Evolutionary conservation across 306 rosid genomes (phyloP).

Genomic region (Malus sylvestris): DNA sequence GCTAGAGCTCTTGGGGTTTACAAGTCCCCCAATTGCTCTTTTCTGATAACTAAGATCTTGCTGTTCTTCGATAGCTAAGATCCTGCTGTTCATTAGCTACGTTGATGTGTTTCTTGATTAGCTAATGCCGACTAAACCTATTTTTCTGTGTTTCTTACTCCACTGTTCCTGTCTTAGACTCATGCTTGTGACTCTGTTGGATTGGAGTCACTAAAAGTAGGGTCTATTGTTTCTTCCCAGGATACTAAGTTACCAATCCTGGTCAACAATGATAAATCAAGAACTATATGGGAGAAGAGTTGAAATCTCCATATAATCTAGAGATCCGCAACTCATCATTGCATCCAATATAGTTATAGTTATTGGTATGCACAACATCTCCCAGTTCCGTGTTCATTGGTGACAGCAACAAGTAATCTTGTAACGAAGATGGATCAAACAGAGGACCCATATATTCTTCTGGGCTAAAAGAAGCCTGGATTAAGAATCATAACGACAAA

Average conservation of each 20-base stretch:
- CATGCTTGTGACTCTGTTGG: neutral
- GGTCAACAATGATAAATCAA: neutral
- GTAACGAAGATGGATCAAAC: neutral
- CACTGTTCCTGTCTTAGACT: neutral
- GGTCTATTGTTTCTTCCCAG: neutral
- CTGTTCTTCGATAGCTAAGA: neutral
- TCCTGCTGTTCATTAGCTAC: neutral
- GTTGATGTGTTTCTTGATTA: neutral
- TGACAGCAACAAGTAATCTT: neutral
- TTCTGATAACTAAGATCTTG: neutral
- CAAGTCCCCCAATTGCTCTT: neutral
- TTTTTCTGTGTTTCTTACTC: neutral
- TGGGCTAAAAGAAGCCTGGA: constrained; percentile 5
- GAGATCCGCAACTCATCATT: neutral
- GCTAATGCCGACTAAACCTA: neutral
- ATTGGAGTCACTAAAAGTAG: neutral
- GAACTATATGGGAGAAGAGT: constrained; percentile 5
- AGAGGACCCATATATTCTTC: neutral
- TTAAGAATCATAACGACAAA: constrained; percentile 9
- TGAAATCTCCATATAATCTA: neutral
- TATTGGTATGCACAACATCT: neutral
- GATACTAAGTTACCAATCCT: neutral
- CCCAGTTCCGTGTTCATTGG: neutral
- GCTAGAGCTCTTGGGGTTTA: neutral
- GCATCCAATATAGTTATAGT: constrained; percentile 11